phyloP scores from a whole-genome alignment of 1,139 yeast genomes.

The Meyerozyma sp. region DNA sequence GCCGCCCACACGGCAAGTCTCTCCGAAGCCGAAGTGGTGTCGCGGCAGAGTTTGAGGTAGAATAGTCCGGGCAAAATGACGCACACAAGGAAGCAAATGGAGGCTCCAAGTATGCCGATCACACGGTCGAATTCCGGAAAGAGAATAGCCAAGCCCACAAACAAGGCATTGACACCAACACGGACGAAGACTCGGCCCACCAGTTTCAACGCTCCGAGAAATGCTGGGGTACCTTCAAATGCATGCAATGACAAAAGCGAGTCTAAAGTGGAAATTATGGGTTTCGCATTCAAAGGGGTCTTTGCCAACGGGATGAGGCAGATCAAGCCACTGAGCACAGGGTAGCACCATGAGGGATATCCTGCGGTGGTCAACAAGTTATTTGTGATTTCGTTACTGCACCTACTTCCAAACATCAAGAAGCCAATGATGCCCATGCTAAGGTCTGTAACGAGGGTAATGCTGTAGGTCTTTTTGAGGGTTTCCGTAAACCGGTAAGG shows the following conservation, averaged over 20 bases:
- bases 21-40: constrained; percentile 18
- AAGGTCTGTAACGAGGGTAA: constrained; percentile 67
- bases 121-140: constrained; percentile 57
- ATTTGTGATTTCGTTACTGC: constrained; percentile 80
- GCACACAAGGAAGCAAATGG: constrained; percentile 52
- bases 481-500: constrained; percentile 43
- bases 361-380: constrained; percentile 66
- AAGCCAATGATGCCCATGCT: constrained; percentile 78
- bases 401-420: constrained; percentile 76
- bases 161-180: constrained; percentile 45
- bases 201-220: constrained; percentile 3
- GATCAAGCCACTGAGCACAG: constrained; percentile 62
- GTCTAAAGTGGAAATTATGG: constrained; percentile 66
- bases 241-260: constrained; percentile 15
- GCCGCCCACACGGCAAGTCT: constrained; percentile 16
- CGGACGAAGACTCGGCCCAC: constrained; percentile 20
- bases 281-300: constrained; percentile 82
- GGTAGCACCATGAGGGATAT: constrained; percentile 64
- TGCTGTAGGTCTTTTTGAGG: constrained; percentile 35
- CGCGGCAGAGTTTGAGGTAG: constrained; percentile 37
- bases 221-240: constrained; percentile 3
- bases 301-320: constrained; percentile 84
- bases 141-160: constrained; percentile 46
- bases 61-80: constrained; percentile 52
- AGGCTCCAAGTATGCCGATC: constrained; percentile 53